phyloP scores from a whole-genome alignment of 345 rosid genomes.

The Acer saccharum region DNA sequence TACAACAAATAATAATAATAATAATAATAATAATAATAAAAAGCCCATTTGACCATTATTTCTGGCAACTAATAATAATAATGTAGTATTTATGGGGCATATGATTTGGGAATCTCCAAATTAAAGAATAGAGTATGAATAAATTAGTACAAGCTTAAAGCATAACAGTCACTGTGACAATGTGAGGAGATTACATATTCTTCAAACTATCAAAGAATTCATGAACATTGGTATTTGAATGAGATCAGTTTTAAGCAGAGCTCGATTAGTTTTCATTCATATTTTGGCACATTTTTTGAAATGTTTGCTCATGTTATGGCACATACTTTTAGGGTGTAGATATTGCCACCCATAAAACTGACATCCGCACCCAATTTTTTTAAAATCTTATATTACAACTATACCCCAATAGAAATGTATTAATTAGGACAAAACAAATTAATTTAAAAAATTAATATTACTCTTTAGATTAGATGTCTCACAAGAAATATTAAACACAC shows the following conservation, averaged over 20 bases:
- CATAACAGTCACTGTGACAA: not conserved
- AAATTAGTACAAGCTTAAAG: not conserved
- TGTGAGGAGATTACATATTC: not conserved
- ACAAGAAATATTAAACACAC: not conserved
- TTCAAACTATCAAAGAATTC: not conserved
- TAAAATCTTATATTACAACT: not conserved
- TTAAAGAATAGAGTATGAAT: not conserved
- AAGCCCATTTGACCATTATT: not conserved
- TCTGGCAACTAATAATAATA: not conserved
- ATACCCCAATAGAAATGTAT: not conserved
- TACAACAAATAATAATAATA: not conserved
- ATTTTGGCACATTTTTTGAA: not conserved
- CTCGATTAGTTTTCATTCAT: not conserved
- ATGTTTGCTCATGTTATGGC: not conserved
- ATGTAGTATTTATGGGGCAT: not conserved
- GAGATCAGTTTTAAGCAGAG: not conserved
- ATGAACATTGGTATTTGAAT: not conserved
- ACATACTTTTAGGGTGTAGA: not conserved
- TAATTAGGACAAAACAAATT: not conserved
- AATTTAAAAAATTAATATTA: not conserved
- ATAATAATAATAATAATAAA: not conserved
- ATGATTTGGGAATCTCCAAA: not conserved
- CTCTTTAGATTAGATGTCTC: not conserved
- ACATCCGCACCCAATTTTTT: not conserved
- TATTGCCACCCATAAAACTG: not conserved